phyloP scores from a whole-genome alignment of 2,329 filamentous ascomycete species.

The Ascocoryne sarcoides region DNA sequence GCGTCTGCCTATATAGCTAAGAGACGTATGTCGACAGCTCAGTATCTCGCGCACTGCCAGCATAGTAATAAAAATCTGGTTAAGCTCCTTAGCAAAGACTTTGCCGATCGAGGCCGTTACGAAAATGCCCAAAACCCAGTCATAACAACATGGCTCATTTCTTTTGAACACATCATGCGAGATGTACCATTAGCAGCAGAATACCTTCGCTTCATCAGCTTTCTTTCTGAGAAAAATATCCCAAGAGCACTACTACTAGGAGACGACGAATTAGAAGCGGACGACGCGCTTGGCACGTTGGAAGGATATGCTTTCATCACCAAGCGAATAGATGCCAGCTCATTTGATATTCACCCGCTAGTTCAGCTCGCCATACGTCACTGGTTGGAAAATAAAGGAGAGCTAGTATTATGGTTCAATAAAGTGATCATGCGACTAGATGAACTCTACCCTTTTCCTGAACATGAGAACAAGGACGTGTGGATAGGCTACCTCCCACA shows the following conservation, averaged over 20 bases:
- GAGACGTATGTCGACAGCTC: neutral
- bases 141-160: slow-evolving; percentile 5
- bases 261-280: slow-evolving; percentile 27
- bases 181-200: slow-evolving; percentile 5
- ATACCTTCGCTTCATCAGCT: slow-evolving; percentile 6
- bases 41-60: slow-evolving; percentile 8
- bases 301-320: slow-evolving; percentile 7
- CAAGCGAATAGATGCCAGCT: neutral
- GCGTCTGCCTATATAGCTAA: slow-evolving; percentile 10
- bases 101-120: slow-evolving; percentile 2
- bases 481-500: slow-evolving; percentile 3
- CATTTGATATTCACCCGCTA: slow-evolving; percentile 6
- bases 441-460: slow-evolving; percentile 1
- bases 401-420: neutral
- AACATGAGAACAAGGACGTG: slow-evolving; percentile 3
- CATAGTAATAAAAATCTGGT: slow-evolving; percentile 2
- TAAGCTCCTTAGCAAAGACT: neutral
- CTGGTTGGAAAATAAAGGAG: slow-evolving; percentile 2
- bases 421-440: slow-evolving; percentile 1
- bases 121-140: slow-evolving; percentile 1
- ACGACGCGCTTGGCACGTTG: slow-evolving; percentile 4
- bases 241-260: slow-evolving; percentile 2
- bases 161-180: slow-evolving; percentile 4
- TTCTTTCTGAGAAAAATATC: slow-evolving; percentile 4
- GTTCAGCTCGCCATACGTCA: slow-evolving; percentile 5